phyloP scores from a whole-genome alignment of 148 eudicot species.

The Nepenthes gracilis region DNA sequence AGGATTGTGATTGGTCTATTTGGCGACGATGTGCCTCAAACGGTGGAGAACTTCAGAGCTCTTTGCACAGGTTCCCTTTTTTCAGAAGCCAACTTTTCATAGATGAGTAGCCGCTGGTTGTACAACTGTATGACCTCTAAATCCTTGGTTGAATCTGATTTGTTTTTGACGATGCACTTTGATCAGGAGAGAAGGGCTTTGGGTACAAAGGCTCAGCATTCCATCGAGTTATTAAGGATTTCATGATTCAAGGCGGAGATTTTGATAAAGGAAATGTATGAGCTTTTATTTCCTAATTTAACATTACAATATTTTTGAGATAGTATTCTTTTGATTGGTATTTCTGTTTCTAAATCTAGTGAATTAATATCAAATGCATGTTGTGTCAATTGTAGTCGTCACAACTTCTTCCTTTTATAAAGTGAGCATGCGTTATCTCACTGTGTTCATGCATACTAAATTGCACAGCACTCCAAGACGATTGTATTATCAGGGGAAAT shows the following conservation, averaged over 20 bases:
- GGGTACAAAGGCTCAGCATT: conserved; percentile 83
- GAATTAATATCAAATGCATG: too few species aligned
- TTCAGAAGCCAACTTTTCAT: too few species aligned
- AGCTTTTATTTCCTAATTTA: conserved; percentile 3
- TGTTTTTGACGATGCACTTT: background rate
- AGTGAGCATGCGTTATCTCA: too few species aligned
- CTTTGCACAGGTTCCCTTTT: conserved; percentile 72
- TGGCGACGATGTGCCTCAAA: conserved; percentile 93
- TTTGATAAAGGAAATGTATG: conserved; percentile 94
- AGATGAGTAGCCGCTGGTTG: too few species aligned
- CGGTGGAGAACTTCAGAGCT: conserved; percentile 90
- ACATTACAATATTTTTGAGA: too few species aligned
- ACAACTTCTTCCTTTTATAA: too few species aligned
- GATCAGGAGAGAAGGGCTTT: conserved; percentile 86
- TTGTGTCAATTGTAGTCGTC: too few species aligned
- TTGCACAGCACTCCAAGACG: too few species aligned
- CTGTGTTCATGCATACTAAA: too few species aligned
- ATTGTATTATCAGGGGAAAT: too few species aligned
- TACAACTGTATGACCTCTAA: too few species aligned
- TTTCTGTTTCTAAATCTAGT: background rate
- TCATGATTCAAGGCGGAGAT: conserved; percentile 99
- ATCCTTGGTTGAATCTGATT: conserved; percentile 2
- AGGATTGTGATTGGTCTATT: conserved; percentile 86
- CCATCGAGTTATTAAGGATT: conserved; percentile 93
- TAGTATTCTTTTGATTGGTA: too few species aligned